Conservation (phyloP, 345 rosid genomes). For the Eutrema japonicum region DNA sequence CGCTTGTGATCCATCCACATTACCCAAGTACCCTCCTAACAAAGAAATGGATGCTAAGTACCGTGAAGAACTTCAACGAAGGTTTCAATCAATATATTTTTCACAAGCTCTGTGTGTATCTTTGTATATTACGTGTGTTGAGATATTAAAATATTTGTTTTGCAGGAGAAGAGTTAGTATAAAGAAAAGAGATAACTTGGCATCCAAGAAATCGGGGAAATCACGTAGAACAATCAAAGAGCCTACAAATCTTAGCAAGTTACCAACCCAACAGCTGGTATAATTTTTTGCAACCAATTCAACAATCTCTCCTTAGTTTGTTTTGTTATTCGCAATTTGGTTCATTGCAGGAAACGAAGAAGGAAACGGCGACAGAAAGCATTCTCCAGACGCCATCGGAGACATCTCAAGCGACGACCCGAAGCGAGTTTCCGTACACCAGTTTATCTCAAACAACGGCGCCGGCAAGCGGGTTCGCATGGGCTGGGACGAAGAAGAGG, state of each 20-base stretch:
- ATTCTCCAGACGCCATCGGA: constrained; percentile 50
- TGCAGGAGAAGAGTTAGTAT: constrained; percentile 58
- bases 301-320: too few species aligned
- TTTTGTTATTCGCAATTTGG: background rate
- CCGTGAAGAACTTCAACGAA: constrained; percentile 69
- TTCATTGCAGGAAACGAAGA: constrained; percentile 49
- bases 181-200: constrained; percentile 47
- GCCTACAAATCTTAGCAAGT: constrained; percentile 37
- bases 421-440: constrained; percentile 46
- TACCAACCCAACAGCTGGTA: constrained; percentile 48
- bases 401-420: constrained; percentile 45
- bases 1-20: constrained; percentile 70
- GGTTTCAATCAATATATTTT: constrained; percentile 19
- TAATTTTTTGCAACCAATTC: background rate
- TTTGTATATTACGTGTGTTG: background rate
- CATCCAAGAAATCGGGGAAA: constrained; percentile 50
- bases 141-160: background rate
- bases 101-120: constrained; percentile 15
- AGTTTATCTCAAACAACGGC: constrained; percentile 51
- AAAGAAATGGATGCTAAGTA: constrained; percentile 80
- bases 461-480: constrained; percentile 56
- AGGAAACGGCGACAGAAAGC: constrained; percentile 36
- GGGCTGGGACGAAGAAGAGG: constrained; percentile 57
- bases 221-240: constrained; percentile 50
- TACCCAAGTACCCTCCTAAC: constrained; percentile 78